Conservation (phyloP, 2,329 filamentous ascomycete species). For the Colletotrichum eleusines region DNA sequence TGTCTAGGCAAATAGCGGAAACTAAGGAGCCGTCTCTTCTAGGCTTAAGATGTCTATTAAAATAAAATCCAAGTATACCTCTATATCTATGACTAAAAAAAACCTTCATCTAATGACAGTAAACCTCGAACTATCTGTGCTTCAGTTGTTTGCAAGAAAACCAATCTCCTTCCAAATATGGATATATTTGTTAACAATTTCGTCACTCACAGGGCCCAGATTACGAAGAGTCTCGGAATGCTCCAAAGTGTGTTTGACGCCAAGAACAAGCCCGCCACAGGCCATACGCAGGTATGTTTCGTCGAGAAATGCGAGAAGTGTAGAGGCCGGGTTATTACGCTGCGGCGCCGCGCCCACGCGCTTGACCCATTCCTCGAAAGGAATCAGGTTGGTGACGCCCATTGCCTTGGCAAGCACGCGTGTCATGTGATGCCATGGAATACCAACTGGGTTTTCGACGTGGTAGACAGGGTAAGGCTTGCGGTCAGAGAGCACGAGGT, state of each 20-base stretch:
- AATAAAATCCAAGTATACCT: too few relatives aligned
- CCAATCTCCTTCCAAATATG: neutral
- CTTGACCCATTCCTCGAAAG: neutral
- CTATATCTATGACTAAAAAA: too few relatives aligned
- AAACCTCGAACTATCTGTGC: too few relatives aligned
- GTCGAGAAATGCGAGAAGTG: neutral
- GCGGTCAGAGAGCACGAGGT: neutral
- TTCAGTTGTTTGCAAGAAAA: neutral
- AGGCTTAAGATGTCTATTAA: too few relatives aligned
- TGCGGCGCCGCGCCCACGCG: neutral
- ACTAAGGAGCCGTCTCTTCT: too few relatives aligned
- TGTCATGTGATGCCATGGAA: neutral
- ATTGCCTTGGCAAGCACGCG: neutral
- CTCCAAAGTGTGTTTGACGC: neutral
- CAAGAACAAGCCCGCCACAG: neutral
- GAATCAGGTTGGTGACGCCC: neutral
- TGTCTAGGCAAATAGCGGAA: too few relatives aligned
- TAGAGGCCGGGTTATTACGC: neutral
- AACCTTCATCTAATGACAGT: too few relatives aligned
- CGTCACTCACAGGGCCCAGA: neutral
- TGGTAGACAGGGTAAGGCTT: neutral
- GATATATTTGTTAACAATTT: neutral
- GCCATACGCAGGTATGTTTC: neutral
- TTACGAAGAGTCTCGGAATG: neutral
- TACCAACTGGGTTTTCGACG: neutral